A percentile compares a stretch with the other conserved stretches of the same genome.
Conservation (phyloP, 257 asterid genomes). For the Nicotiana undulata region DNA sequence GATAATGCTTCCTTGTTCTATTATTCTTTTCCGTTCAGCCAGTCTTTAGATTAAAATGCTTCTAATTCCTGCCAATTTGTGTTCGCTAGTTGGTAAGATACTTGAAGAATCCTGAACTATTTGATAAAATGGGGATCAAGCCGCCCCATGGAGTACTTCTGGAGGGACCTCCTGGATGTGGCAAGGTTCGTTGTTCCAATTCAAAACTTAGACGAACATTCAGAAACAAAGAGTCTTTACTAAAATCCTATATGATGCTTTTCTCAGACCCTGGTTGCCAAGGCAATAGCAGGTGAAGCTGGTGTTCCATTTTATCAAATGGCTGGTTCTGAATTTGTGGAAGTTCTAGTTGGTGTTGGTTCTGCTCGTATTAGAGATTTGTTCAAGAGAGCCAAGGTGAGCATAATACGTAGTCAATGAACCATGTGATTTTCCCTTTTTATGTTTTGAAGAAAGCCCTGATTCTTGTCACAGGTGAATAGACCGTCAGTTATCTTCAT, state of each 20-base stretch:
- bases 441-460: constrained; percentile 13
- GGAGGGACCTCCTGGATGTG: constrained; percentile 99
- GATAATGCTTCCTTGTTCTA: not conserved
- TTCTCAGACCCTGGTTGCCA: constrained; percentile 88
- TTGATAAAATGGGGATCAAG: constrained; percentile 94
- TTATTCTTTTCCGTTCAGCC: not conserved
- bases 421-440: not conserved
- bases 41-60: not conserved
- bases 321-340: constrained; percentile 99
- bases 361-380: constrained; percentile 98
- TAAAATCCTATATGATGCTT: not conserved
- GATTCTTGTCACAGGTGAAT: constrained; percentile 62
- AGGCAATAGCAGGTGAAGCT: constrained; percentile 99
- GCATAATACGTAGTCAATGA: not conserved
- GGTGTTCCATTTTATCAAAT: constrained; percentile 98
- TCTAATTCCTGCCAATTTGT: constrained; percentile 6
- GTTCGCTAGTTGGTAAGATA: constrained; percentile 75
- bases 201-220: not conserved
- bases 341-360: constrained; percentile 97
- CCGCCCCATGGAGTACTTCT: constrained; percentile 99
- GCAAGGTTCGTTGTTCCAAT: constrained; percentile 64
- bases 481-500: constrained; percentile 94
- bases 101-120: constrained; percentile 92
- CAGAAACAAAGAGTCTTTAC: too few relatives aligned
- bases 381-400: constrained; percentile 97